These are phyloP conservation scores for Hypoxylon intermedium DNA, from an alignment of 495 filamentous ascomycete species.

Conservation along the genomic window DNA sequence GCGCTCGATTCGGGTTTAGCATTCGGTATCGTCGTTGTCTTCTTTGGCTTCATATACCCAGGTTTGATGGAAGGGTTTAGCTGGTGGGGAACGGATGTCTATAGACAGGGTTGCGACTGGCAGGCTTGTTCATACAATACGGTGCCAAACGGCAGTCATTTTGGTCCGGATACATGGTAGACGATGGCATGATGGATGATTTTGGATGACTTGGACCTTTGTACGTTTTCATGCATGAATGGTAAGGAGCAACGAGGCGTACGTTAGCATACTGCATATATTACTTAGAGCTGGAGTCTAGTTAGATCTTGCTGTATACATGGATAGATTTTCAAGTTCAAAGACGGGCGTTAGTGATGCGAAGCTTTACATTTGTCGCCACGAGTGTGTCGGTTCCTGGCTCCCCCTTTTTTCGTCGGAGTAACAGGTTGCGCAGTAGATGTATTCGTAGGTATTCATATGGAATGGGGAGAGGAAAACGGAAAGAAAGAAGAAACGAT, in stretches of 20 bases:
- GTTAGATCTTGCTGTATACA: conserved; percentile 2
- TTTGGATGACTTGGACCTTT: background rate
- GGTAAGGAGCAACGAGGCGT: background rate
- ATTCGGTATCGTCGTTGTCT: conserved; percentile 78
- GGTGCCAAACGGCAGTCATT: conserved; percentile 60
- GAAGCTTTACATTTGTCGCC: too few relatives aligned
- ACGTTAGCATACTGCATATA: conserved; percentile 5
- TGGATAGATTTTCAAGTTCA: background rate
- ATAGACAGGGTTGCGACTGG: conserved; percentile 71
- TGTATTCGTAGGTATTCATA: too few relatives aligned
- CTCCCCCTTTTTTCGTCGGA: too few relatives aligned
- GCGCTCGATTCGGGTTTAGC: conserved; percentile 83
- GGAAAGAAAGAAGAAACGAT: too few relatives aligned
- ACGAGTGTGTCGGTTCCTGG: too few relatives aligned
- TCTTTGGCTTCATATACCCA: conserved; percentile 81
- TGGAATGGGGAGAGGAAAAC: too few relatives aligned
- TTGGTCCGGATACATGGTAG: conserved; percentile 66
- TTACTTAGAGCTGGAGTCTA: conserved; percentile 18
- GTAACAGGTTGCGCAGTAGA: too few relatives aligned
- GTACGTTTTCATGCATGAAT: conserved; percentile 2
- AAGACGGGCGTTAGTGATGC: background rate
- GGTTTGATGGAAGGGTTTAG: conserved; percentile 67
- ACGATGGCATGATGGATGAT: conserved; percentile 4
- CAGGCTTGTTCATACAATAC: conserved; percentile 64
- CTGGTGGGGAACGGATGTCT: conserved; percentile 82